Conservation (phyloP, 169 alveolate genomes). For the Perkinsus marinus region DNA sequence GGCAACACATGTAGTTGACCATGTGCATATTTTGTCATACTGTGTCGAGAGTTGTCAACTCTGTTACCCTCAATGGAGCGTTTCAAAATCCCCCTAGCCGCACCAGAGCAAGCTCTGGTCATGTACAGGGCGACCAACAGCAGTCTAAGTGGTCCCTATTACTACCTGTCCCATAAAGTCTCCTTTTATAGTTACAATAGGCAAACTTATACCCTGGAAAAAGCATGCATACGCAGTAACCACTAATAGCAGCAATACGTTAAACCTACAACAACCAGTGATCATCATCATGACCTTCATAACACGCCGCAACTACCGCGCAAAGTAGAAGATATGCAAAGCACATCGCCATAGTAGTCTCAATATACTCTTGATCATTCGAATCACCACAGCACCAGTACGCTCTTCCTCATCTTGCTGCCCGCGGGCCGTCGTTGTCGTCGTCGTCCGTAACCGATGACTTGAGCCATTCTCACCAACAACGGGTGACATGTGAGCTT, state of each 20-base stretch:
- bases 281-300: no score
- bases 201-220: not conserved
- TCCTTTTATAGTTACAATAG: not conserved
- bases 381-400: not conserved
- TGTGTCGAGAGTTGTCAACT: no score
- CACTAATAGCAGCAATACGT: not conserved
- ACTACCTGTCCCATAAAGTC: not conserved
- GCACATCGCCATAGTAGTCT: not conserved
- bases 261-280: no score
- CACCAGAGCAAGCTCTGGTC: not conserved
- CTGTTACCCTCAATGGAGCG: no score
- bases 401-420: not conserved
- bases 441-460: no score
- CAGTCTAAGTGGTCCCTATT: no score
- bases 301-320: not conserved
- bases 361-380: not conserved
- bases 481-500: not conserved
- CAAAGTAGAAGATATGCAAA: not conserved
- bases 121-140: no score
- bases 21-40: no score
- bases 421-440: no score
- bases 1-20: no score
- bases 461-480: not conserved
- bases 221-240: not conserved
- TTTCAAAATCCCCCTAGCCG: no score